Percentiles rank a stretch among this genome's conserved stretches.
These are phyloP conservation scores for Aphanomyces cochlioides DNA, from an alignment of 352 stramenopile species.

Conservation along the genomic window DNA sequence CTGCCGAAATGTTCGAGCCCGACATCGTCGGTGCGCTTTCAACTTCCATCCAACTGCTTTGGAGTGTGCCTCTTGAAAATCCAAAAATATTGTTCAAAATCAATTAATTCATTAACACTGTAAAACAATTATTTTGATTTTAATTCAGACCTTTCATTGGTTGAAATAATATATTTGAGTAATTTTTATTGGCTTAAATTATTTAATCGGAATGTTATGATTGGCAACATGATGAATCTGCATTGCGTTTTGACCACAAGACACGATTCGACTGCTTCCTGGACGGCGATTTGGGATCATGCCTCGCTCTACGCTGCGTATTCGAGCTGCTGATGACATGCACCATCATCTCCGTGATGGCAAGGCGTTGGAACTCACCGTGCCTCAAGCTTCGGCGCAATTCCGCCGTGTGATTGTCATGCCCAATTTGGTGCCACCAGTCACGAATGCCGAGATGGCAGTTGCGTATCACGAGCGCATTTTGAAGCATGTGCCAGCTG, in stretches of 20 bases:
- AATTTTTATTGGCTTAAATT: no score
- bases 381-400: constrained; percentile 73
- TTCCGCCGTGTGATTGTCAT: constrained; percentile 94
- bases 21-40: not conserved
- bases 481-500: constrained; percentile 70
- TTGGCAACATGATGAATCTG: no score
- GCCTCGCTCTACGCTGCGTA: constrained; percentile 1
- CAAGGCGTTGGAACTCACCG: constrained; percentile 71
- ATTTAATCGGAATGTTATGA: no score
- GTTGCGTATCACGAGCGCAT: constrained; percentile 96
- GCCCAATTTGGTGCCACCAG: constrained; percentile 97
- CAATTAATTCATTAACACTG: no score
- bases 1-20: not conserved
- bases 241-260: no score
- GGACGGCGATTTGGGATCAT: no score
- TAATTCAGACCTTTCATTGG: no score
- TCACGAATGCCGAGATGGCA: constrained; percentile 93
- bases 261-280: not conserved
- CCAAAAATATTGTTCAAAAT: no score
- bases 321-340: constrained; percentile 87
- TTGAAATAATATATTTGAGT: no score
- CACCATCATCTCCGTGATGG: constrained; percentile 97
- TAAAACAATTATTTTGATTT: no score
- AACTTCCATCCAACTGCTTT: no score
- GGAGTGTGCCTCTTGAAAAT: no score